A percentile compares a stretch with the other conserved stretches of the same genome.
Evolutionary conservation across 805 yeast species (phyloP).

Genomic region (Maudiozyma barnettii): DNA sequence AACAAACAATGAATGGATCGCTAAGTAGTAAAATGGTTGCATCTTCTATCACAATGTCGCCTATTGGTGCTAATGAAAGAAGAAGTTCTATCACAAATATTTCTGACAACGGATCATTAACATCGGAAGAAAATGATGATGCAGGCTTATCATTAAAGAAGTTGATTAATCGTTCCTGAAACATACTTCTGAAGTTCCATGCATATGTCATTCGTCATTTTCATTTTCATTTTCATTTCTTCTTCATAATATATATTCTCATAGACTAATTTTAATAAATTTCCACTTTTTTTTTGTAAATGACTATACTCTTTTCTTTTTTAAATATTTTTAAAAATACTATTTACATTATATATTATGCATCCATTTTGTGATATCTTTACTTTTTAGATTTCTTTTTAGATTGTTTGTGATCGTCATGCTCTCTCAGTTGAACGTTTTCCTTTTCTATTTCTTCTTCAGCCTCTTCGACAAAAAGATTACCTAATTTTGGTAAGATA

Average conservation of each 20-base stretch:
- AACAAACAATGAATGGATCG: slow-evolving; percentile 27
- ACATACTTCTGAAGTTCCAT: no score
- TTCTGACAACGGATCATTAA: background rate
- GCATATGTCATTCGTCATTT: no score
- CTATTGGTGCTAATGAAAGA: slow-evolving; percentile 2
- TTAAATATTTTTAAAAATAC: background rate
- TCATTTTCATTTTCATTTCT: no score
- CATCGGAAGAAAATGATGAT: slow-evolving; percentile 17
- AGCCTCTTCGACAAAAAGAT: slow-evolving; percentile 25
- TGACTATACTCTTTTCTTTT: background rate
- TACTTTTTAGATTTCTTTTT: background rate
- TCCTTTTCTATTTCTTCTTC: slow-evolving; percentile 9
- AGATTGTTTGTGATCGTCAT: background rate
- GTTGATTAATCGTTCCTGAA: slow-evolving; percentile 14
- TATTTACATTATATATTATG: background rate
- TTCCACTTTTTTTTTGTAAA: background rate
- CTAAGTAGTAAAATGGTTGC: slow-evolving; percentile 14
- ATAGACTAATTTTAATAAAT: background rate
- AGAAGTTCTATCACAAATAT: slow-evolving; percentile 3
- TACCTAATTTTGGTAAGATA: slow-evolving; percentile 22
- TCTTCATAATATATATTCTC: background rate
- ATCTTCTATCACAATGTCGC: slow-evolving; percentile 6
- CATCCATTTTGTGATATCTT: background rate
- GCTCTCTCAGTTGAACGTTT: background rate
- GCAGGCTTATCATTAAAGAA: slow-evolving; percentile 25